Evolutionary conservation across 352 stramenopile species (phyloP), one percentile per base, ranked within the genome.

Genomic region (Globisporangium takayamanum): DNA sequence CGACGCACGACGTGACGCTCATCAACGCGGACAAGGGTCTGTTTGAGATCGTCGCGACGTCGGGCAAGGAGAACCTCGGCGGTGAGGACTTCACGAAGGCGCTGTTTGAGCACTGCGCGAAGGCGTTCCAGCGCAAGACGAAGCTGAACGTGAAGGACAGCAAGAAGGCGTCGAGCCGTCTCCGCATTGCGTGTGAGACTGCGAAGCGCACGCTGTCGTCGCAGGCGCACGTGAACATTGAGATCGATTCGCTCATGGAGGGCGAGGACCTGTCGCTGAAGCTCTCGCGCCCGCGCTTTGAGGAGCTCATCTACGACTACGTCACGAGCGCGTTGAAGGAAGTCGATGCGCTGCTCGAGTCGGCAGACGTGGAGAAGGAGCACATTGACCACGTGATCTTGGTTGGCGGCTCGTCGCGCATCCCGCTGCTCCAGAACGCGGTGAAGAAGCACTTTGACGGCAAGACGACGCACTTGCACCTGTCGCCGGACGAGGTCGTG

Each of bases 171-270:
- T 84, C 97, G 46, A 96, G 92, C 70, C 92, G 96, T 68, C 83
- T 99, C 12, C 87, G 94, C 51, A 94, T 97, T 54, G 95, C 94
- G 5, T 99, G 96, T 62, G 97, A 99, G 79, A 79, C 94, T 39
- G 97, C 97, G 49, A 99, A 99, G 94, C 89, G 95, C 59, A 96
- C 95, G 55, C 84, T 99, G 46, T 99, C 95, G 16, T 92, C 86
- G 22, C 97, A 97, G 59, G 97, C 90, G 53, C 94, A 98, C 79
- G 93, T 92, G 25, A 95, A 96, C 73, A 98, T 99, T 68, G 95
- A 98, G 63, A 96, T 99, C 51, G 96, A 99, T 78, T 97, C 90
- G 55, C 88, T 99, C 18, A 97, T 98, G 73, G 96, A 99, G 55
- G 96, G 96, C 44, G 92, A 98, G 60, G 96, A 99, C 73, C 98